Conservation (phyloP, 805 yeast genomes). For the Yamadazyma kitorensis region DNA sequence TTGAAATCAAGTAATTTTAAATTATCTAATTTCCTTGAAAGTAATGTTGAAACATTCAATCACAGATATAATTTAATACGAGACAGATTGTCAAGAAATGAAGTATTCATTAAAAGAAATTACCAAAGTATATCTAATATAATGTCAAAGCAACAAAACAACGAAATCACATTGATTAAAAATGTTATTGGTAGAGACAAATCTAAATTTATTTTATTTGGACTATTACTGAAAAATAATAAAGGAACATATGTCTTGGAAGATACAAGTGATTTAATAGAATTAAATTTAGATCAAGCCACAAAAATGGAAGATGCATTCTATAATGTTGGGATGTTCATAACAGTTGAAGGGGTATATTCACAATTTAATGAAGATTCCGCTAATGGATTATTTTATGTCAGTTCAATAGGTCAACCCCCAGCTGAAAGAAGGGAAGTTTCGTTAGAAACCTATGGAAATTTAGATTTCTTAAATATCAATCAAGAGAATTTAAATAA, state of each 20-base stretch:
- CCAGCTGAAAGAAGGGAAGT: constrained; percentile 74
- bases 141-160: constrained; percentile 20
- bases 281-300: constrained; percentile 61
- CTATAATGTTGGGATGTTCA: constrained; percentile 71
- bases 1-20: constrained; percentile 18
- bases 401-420: constrained; percentile 78
- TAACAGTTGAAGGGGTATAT: constrained; percentile 83
- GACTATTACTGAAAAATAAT: constrained; percentile 61
- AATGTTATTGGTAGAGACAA: constrained; percentile 86
- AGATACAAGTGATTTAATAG: constrained; percentile 75
- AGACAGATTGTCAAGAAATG: constrained; percentile 76
- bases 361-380: constrained; percentile 53
- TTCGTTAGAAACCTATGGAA: constrained; percentile 71
- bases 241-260: constrained; percentile 74
- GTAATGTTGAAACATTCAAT: constrained; percentile 40
- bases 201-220: constrained; percentile 70
- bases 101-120: constrained; percentile 58
- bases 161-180: constrained; percentile 66
- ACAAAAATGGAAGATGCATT: constrained; percentile 62
- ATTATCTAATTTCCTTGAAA: constrained; percentile 16
- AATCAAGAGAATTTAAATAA: constrained; percentile 25
- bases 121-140: constrained; percentile 44
- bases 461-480: constrained; percentile 63
- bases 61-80: constrained; percentile 60
- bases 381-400: constrained; percentile 56